Evolutionary conservation across 208 protist species (phyloP), one percentile per base, ranked within the genome.

Genomic region (Leishmania turanica): DNA sequence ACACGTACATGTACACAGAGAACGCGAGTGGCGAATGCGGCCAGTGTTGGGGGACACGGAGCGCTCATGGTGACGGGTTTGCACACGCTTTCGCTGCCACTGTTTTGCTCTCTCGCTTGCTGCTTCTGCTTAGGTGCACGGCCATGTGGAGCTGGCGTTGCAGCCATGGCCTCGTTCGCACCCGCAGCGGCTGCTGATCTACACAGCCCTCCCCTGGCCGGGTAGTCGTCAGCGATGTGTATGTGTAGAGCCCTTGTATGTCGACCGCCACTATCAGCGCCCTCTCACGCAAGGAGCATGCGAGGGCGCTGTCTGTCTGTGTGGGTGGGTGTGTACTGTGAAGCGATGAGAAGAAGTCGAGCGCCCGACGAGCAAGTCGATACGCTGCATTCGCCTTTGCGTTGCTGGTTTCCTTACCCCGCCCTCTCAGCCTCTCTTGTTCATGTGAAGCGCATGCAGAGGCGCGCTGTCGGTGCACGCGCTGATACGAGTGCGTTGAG

Each of bases 81-180:
- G 47, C 45, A 37, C 45, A 37, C 24, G 37, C 24, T 21, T 31
- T 42, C 40, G 8, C 40, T 49, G 13, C 37, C 40, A 8, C 34
- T 37, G 0, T 75, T 37, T 54, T 19, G 54, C 51, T 77, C 64
- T 40, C 72, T 70, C 34, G 73, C 74, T 66, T 40, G 8, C 6
- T 76, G 72, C 53, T 34, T 76, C 51, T 76, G 72, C 72, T 8
- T 8, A 58, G 17, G 40, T 76, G 69, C 47, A 73, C 6, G 2
- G 40, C 6, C 19, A 24, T 54, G 69, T 51, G 24, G 45, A 47
- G 45, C 45, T 51, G 45, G 37, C 42, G 40, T 73, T n/a, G 47
- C 45, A 53, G 45, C 42, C 21, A n/a, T 17, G 40, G 6, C 45
- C 27, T 31, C 69, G 31, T 27, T 73, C 69, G 11, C 6, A 9